These are phyloP conservation scores for Pseudoneurospora amorphoporcata DNA, from an alignment of 495 filamentous ascomycete species.

Conservation along the genomic window DNA sequence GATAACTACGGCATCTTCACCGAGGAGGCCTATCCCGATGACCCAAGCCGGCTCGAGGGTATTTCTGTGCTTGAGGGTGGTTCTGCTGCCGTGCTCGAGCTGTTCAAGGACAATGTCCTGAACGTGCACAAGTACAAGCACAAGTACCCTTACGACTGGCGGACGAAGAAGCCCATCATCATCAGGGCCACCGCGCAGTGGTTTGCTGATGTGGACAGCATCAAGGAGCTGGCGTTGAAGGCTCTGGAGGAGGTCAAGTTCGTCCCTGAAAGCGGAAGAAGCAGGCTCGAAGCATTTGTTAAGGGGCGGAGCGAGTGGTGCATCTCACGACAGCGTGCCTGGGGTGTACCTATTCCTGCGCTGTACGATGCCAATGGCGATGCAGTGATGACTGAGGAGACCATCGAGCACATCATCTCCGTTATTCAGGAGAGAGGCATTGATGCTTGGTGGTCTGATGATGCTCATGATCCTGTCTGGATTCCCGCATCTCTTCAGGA, in stretches of 20 bases:
- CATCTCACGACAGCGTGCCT: constrained; percentile 93
- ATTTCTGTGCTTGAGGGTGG: constrained; percentile 45
- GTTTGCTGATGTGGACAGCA: constrained; percentile 84
- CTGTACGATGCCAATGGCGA: constrained; percentile 64
- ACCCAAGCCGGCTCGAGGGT: constrained; percentile 46
- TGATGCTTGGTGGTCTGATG: constrained; percentile 90
- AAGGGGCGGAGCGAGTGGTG: constrained; percentile 91
- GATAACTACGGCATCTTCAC: constrained; percentile 75
- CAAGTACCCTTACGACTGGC: constrained; percentile 97
- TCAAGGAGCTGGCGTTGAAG: constrained; percentile 60
- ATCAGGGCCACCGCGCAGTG: constrained; percentile 90
- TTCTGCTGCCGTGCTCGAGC: constrained; percentile 54
- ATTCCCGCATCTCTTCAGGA: constrained; percentile 46
- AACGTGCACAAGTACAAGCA: constrained; percentile 60
- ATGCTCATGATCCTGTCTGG: constrained; percentile 63
- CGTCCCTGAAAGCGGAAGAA: constrained; percentile 59
- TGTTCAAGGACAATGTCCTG: constrained; percentile 51
- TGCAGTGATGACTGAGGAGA: constrained; percentile 65
- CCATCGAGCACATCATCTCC: constrained; percentile 73
- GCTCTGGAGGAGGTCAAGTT: constrained; percentile 66
- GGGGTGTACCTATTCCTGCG: constrained; percentile 93
- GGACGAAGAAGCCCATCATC: constrained; percentile 85
- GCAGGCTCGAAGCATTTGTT: constrained; percentile 72
- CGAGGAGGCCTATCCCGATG: constrained; percentile 54
- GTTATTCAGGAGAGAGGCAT: constrained; percentile 67